Evolutionary conservation across 2,329 filamentous ascomycete species (phyloP).

Genomic region (Neofusicoccum kwambonambiense): DNA sequence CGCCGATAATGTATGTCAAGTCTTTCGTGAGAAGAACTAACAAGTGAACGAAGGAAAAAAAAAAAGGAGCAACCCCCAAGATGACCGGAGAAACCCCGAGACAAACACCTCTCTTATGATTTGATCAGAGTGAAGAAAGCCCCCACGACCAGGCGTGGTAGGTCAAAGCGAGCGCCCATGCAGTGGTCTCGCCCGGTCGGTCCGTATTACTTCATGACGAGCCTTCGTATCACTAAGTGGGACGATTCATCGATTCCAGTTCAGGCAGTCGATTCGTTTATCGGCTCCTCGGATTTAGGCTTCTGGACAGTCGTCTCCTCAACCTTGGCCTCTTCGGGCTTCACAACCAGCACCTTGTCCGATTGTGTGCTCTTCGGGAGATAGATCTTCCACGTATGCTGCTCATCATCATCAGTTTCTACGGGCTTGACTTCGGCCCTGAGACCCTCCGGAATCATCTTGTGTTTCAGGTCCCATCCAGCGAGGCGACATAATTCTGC

Average conservation of each 20-base stretch:
- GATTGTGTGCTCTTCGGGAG: background rate
- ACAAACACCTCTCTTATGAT: constrained; percentile 1
- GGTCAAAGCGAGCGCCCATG: background rate
- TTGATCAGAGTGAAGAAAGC: background rate
- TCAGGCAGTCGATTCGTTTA: constrained; percentile 23
- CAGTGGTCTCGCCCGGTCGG: background rate
- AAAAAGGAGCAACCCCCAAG: background rate
- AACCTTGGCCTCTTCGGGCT: background rate
- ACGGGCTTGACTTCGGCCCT: constrained; percentile 53
- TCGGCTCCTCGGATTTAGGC: constrained; percentile 24
- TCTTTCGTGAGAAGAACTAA: background rate
- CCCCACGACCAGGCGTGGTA: background rate
- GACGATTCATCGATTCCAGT: background rate
- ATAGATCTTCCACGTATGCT: constrained; percentile 20
- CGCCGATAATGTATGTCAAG: constrained; percentile 8
- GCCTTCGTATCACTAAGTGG: background rate
- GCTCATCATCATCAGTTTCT: constrained; percentile 27
- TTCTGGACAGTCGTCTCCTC: constrained; percentile 18
- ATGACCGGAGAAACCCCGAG: background rate
- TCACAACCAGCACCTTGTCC: background rate
- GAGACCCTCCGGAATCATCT: constrained; percentile 74
- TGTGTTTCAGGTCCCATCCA: constrained; percentile 76
- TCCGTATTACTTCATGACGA: background rate
- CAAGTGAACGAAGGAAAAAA: background rate
- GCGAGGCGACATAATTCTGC: constrained; percentile 79